Evolutionary conservation across 352 stramenopile genomes (phyloP), one percentile per base, ranked within the genome.

Genomic region (Phytophthora sojae): DNA sequence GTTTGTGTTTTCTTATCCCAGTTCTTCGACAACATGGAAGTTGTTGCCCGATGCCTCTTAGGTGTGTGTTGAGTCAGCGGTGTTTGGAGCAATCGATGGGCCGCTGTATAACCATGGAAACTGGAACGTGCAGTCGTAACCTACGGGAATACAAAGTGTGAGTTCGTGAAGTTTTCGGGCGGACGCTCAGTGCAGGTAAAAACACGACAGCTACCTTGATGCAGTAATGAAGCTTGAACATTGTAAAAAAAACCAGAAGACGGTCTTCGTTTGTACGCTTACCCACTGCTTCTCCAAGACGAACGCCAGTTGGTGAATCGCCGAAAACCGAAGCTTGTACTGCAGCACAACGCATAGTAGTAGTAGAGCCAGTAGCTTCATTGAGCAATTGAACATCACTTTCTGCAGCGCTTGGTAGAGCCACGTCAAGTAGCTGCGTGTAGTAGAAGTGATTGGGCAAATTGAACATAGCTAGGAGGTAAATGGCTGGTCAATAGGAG

Each of bases 211-310:
- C 0, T 37, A 75, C 75, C 65, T 35, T 69, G 67, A 21, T 85
- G 75, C 2, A 69, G 12, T 0, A 79, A 23, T 14, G 71, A 58
- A 0, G 50, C 56, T 14, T 79, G 71, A 2, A 79, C 52, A n/a
- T 67, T 71, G 59, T 75, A 21, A 77, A 14, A 73, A 58, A 9
- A 85, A 54, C 77, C 77, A 80, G 45, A 79, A 69, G 35, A 73
- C 49, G 23, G 81, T 63, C 60, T 76, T 81, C 26, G 44, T 52
- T 44, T 80, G 73, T 0, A 80, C 44, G 26, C 75, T 35, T 6
- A 19, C 47, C 55, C 56, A 69, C 30, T 81, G 69, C 1, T 44
- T 69, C 25, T 66, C 55, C 19, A 84, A 49, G 9, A 84, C 79
- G 30, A 86, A 81, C 9, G 67, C 74, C 6, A 84, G 50, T 6